Percentiles rank a stretch among this genome's conserved stretches.
Conservation (phyloP, 192 early-diverging fungal species). For the Backusella tuberculispora region DNA sequence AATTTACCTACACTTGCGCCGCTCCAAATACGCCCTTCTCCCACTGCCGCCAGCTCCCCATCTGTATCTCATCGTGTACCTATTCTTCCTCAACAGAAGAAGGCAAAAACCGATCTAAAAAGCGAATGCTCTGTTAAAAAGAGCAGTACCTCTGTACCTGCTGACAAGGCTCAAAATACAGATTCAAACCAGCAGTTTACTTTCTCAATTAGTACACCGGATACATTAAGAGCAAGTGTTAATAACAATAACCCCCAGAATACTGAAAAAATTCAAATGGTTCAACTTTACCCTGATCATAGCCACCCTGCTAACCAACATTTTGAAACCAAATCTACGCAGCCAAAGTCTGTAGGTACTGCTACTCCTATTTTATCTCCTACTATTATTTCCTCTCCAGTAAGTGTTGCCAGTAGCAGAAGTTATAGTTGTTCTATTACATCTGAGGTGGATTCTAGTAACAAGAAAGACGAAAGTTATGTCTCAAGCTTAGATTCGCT, state of each 20-base stretch:
- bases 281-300: slow-evolving; percentile 28
- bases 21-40: slow-evolving; percentile 6
- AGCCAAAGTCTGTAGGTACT: neutral
- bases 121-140: neutral
- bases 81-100: neutral
- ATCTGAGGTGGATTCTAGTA: neutral
- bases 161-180: neutral
- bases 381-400: neutral
- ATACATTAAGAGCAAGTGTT: slow-evolving; percentile 5
- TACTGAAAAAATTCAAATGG: slow-evolving; percentile 7
- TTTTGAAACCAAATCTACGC: neutral
- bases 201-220: slow-evolving; percentile 30
- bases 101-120: neutral
- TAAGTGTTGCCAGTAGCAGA: slow-evolving; percentile 1
- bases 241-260: neutral
- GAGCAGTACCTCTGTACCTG: too few species aligned
- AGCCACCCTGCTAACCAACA: slow-evolving; percentile 9
- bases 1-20: neutral
- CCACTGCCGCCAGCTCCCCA: neutral
- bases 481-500: neutral
- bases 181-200: slow-evolving; percentile 21
- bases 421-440: neutral
- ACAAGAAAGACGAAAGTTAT: neutral
- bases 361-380: neutral
- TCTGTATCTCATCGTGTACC: neutral